Percentiles rank a stretch among this genome's conserved stretches.
Evolutionary conservation across 169 alveolate genomes (phyloP).

Genomic region (Eimeria sp.): DNA sequence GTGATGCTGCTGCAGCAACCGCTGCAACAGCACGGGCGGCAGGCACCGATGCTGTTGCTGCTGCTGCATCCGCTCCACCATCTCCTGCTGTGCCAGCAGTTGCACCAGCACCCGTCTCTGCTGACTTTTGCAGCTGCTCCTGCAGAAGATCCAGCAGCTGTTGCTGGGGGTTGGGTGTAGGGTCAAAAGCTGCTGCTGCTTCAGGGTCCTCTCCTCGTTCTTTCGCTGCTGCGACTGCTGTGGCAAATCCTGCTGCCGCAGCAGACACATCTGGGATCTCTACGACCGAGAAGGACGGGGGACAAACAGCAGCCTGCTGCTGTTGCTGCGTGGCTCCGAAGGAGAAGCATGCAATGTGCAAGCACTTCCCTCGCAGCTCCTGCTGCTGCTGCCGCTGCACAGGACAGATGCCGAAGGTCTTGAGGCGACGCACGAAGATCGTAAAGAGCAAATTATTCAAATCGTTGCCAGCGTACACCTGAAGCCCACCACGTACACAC

Average conservation of each 20-base stretch:
- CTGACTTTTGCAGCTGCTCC: conserved; percentile 65
- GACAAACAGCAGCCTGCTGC: conserved; percentile 55
- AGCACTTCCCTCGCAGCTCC: conserved; percentile 57
- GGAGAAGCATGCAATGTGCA: conserved; percentile 10
- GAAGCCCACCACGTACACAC: not conserved
- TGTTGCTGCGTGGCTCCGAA: conserved; percentile 7
- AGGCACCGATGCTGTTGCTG: not conserved
- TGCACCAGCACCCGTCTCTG: not conserved
- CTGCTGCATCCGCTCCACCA: conserved; percentile 2
- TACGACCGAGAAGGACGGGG: conserved; percentile 68
- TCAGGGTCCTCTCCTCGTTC: conserved; percentile 32
- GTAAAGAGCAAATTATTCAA: conserved; percentile 34
- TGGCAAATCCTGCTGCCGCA: conserved; percentile 53
- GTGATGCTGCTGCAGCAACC: conserved; percentile 20
- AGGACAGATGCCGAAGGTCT: conserved; percentile 67
- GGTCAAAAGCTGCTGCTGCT: conserved; percentile 44
- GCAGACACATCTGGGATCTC: conserved; percentile 68
- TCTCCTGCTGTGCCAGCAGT: not conserved
- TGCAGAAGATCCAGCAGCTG: conserved; percentile 56
- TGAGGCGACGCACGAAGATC: conserved; percentile 66
- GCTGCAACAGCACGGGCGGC: conserved; percentile 14
- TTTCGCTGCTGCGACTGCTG: conserved; percentile 49
- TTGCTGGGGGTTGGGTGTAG: conserved; percentile 63
- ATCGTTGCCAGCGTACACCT: conserved; percentile 71
- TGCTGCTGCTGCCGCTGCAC: conserved; percentile 25